Evolutionary conservation across 1,284 basidiomycete genomes (phyloP).

Genomic region (Pulveroboletus sp.): DNA sequence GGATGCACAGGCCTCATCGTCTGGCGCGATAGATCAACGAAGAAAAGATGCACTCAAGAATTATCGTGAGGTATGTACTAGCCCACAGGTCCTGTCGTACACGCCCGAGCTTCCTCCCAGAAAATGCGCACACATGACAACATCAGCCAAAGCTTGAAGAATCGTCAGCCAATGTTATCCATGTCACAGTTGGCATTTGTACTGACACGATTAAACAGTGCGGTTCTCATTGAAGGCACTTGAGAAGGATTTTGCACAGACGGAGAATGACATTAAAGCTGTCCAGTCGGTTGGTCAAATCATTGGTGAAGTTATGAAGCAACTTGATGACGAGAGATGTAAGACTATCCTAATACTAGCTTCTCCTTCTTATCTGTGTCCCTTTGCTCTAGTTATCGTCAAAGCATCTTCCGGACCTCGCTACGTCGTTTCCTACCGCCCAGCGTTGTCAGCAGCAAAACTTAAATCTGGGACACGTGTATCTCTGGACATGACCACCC

Average conservation of each 20-base stretch:
- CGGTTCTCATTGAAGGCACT: constrained; percentile 85
- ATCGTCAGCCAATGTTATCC: constrained; percentile 49
- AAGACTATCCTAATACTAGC: constrained; percentile 32
- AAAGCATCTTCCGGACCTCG: constrained; percentile 98
- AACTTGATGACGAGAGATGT: constrained; percentile 98
- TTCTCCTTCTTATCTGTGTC: neutral
- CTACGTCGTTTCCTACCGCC: constrained; percentile 98
- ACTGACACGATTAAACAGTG: constrained; percentile 41
- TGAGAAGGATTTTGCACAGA: constrained; percentile 90
- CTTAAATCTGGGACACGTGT: constrained; percentile 95
- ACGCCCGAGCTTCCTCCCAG: constrained; percentile 41
- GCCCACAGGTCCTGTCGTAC: neutral
- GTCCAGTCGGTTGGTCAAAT: constrained; percentile 99
- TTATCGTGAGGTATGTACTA: constrained; percentile 56
- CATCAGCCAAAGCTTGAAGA: constrained; percentile 83
- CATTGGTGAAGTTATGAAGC: constrained; percentile 98
- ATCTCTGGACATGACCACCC: constrained; percentile 98
- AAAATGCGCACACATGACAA: constrained; percentile 89
- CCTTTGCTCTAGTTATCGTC: constrained; percentile 77
- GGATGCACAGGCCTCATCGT: constrained; percentile 52
- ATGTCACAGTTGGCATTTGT: neutral
- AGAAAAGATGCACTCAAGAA: constrained; percentile 61
- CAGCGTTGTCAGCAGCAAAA: constrained; percentile 87
- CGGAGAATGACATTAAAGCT: constrained; percentile 98
- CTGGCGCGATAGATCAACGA: constrained; percentile 55